Evolutionary conservation across 495 filamentous ascomycete genomes (phyloP).

Genomic region (Mytilinidion resinicola): DNA sequence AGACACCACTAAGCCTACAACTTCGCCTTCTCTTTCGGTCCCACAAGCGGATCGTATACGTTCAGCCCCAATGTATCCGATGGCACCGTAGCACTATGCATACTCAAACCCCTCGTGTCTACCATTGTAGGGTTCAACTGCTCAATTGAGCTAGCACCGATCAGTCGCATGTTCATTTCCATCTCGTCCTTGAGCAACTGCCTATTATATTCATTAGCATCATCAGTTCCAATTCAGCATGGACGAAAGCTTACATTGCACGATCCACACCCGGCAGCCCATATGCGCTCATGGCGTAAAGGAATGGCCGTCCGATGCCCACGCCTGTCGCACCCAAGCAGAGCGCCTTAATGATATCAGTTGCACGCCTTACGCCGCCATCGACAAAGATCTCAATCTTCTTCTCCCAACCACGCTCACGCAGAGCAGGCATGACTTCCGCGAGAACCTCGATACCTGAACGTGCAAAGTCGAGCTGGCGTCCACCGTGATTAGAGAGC

Average conservation of each 20-base stretch:
- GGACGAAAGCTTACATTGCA: conserved; percentile 52
- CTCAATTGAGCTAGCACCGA: conserved; percentile 66
- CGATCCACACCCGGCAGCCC: conserved; percentile 80
- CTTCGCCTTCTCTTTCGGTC: conserved; percentile 56
- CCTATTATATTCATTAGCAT: too few species aligned
- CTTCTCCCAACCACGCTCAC: conserved; percentile 72
- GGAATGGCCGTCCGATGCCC: conserved; percentile 88
- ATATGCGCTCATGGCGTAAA: conserved; percentile 94
- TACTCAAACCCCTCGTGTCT: conserved; percentile 64
- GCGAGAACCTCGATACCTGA: conserved; percentile 91
- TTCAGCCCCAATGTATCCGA: conserved; percentile 58
- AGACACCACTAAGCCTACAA: conserved; percentile 26
- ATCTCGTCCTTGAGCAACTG: conserved; percentile 95
- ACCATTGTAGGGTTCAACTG: conserved; percentile 74
- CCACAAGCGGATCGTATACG: conserved; percentile 61
- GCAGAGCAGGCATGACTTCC: conserved; percentile 91
- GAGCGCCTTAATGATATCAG: conserved; percentile 93
- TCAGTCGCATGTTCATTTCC: conserved; percentile 97
- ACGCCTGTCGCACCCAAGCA: conserved; percentile 90
- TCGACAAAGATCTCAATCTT: conserved; percentile 88
- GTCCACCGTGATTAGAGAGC: conserved; percentile 91
- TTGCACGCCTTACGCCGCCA: conserved; percentile 81
- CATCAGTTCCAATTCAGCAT: too few species aligned
- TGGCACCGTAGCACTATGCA: conserved; percentile 63
- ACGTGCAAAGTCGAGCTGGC: conserved; percentile 90